These are phyloP conservation scores for Pyrrhoderma noxium DNA, from an alignment of 1,284 basidiomycete species.

Conservation along the genomic window DNA sequence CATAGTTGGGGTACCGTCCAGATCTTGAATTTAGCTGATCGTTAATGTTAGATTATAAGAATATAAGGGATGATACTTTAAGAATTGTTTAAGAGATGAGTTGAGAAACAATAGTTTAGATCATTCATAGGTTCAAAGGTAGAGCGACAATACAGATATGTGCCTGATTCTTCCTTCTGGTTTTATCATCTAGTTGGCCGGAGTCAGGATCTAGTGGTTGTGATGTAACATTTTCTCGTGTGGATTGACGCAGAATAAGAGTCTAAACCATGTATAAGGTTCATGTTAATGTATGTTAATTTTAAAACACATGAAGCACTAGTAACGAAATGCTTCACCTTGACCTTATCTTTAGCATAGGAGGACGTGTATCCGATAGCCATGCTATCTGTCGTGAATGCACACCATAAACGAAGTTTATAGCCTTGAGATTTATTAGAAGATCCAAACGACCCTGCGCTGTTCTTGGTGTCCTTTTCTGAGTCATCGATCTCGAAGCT, in stretches of 20 bases:
- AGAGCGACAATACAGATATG: not conserved
- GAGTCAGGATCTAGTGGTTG: not conserved
- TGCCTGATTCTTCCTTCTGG: not conserved
- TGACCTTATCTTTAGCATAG: conserved; percentile 24
- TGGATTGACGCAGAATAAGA: not conserved
- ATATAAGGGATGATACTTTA: too few species aligned
- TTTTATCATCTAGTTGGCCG: too few species aligned
- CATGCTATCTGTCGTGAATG: conserved; percentile 77
- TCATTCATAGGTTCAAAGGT: not conserved
- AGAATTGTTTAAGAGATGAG: too few species aligned
- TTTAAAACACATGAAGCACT: too few species aligned
- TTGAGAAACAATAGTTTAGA: too few species aligned
- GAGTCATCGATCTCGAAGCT: conserved; percentile 5
- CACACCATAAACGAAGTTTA: conserved; percentile 66
- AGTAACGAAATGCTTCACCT: too few species aligned
- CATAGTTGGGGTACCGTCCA: too few species aligned
- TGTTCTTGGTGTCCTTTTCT: not conserved
- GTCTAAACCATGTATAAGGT: too few species aligned
- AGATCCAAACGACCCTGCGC: not conserved
- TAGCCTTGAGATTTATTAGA: conserved; percentile 10
- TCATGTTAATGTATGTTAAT: too few species aligned
- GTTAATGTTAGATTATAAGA: too few species aligned
- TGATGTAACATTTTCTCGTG: too few species aligned
- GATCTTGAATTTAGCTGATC: too few species aligned
- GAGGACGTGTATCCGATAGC: conserved; percentile 61